Evolutionary conservation across 177 flowering plant genomes (phyloP).

Genomic region (Tripterygium wilfordii): DNA sequence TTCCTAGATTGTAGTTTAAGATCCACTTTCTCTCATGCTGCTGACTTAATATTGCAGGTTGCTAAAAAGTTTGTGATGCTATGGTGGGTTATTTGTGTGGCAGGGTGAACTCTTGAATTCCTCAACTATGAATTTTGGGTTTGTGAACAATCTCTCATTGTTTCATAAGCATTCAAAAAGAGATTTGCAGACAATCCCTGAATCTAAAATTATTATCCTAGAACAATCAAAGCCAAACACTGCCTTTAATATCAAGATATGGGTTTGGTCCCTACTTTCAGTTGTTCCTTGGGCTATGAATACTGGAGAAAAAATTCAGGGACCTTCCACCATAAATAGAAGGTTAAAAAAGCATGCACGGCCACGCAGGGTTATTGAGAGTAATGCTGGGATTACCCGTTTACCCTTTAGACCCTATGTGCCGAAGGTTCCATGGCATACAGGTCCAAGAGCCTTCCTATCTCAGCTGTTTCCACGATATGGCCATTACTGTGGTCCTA

Average conservation of each 20-base stretch:
- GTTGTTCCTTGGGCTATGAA: conserved; percentile 52
- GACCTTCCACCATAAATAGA: conserved; percentile 39
- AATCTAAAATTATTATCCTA: conserved; percentile 12
- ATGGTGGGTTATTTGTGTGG: not conserved
- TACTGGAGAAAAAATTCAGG: conserved; percentile 23
- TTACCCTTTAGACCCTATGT: conserved; percentile 83
- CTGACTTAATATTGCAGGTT: too few relatives aligned
- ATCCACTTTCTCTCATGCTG: too few relatives aligned
- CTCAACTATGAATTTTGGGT: conserved; percentile 32
- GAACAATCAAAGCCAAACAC: conserved; percentile 26
- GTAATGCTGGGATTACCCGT: conserved; percentile 14
- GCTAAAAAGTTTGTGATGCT: not conserved
- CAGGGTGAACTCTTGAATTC: conserved; percentile 3
- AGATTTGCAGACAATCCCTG: conserved; percentile 10
- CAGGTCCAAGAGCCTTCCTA: conserved; percentile 70
- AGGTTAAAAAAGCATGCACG: conserved; percentile 28
- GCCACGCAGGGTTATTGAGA: conserved; percentile 10
- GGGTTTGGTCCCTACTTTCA: conserved; percentile 52
- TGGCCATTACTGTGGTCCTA: conserved; percentile 96
- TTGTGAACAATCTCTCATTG: conserved; percentile 28
- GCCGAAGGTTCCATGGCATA: conserved; percentile 90
- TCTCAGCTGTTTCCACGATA: conserved; percentile 88
- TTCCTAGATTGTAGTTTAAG: not conserved
- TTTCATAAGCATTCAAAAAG: conserved; percentile 21
- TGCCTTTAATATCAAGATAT: conserved; percentile 28